Conservation (phyloP, 768 basidiomycete genomes). For the Dioszegia hungarica region DNA sequence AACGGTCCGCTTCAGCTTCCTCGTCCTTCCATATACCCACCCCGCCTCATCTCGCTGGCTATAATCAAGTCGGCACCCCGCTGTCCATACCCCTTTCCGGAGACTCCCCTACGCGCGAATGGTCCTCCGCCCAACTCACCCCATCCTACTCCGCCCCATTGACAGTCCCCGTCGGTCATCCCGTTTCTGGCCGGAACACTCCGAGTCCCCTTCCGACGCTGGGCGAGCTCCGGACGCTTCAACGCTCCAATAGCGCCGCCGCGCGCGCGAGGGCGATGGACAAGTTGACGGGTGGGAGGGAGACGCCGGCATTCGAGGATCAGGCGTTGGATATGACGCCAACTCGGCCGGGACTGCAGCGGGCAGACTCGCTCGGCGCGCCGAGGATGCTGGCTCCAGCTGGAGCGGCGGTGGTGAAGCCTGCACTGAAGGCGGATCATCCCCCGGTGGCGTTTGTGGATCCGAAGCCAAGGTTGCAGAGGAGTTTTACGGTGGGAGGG, state of each 20-base stretch:
- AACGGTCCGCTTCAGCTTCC: slow-evolving; percentile 25
- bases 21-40: slow-evolving; percentile 28
- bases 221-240: slow-evolving; percentile 67
- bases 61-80: slow-evolving; percentile 6
- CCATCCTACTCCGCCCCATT: slow-evolving; percentile 35
- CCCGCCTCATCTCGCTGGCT: slow-evolving; percentile 11
- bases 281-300: slow-evolving; percentile 71
- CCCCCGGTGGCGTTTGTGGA: background rate
- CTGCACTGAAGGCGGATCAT: background rate
- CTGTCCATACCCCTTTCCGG: slow-evolving; percentile 9
- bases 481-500: slow-evolving; percentile 45
- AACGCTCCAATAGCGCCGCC: slow-evolving; percentile 85
- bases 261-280: slow-evolving; percentile 74
- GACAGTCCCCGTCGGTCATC: background rate
- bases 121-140: slow-evolving; percentile 32
- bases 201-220: slow-evolving; percentile 67
- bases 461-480: slow-evolving; percentile 35
- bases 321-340: slow-evolving; percentile 2
- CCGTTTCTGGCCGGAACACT: slow-evolving; percentile 52
- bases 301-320: slow-evolving; percentile 51
- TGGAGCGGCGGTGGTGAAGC: background rate
- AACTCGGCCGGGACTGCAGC: slow-evolving; percentile 20
- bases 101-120: slow-evolving; percentile 15
- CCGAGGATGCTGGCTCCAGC: slow-evolving; percentile 6
- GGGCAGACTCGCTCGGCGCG: slow-evolving; percentile 39